A percentile compares a stretch with the other conserved stretches of the same genome.
Conservation (phyloP, 2,329 filamentous ascomycete species). For the Penicillium brevicompactum region DNA sequence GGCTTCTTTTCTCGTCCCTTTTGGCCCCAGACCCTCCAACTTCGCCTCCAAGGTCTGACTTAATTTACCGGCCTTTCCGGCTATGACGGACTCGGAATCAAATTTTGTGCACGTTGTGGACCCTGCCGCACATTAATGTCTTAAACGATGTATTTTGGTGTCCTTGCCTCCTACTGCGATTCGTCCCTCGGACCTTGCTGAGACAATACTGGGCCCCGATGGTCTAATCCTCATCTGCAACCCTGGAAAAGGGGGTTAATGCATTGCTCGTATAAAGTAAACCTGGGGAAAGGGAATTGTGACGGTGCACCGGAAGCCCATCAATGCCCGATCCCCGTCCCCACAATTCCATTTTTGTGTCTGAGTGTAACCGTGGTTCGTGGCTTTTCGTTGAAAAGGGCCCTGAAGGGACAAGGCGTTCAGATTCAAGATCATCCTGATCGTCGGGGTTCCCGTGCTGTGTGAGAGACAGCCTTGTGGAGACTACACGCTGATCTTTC, state of each 20-base stretch:
- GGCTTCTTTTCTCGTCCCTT: constrained; percentile 1
- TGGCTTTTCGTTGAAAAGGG: not conserved
- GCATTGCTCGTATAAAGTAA: not conserved
- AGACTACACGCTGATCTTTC: not conserved
- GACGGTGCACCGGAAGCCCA: not conserved
- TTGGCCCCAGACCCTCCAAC: too few species aligned
- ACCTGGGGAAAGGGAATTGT: constrained; percentile 1
- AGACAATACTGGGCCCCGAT: not conserved
- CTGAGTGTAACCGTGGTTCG: not conserved
- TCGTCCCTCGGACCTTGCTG: not conserved
- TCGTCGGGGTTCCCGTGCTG: not conserved
- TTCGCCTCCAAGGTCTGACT: too few species aligned
- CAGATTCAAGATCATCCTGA: not conserved
- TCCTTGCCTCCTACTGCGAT: not conserved
- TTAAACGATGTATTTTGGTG: not conserved
- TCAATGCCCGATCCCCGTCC: not conserved
- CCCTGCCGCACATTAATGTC: constrained; percentile 6
- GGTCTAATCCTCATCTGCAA: not conserved
- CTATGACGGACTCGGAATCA: too few species aligned
- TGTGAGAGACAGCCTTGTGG: constrained; percentile 1
- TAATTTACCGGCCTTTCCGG: too few species aligned
- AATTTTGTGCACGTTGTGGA: not conserved
- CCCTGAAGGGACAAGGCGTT: not conserved
- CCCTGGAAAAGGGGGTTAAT: not conserved
- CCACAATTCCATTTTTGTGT: not conserved